Evolutionary conservation across 1,284 basidiomycete species (phyloP), one percentile per base, ranked within the genome.

Genomic region (Psilocybe mexicana): DNA sequence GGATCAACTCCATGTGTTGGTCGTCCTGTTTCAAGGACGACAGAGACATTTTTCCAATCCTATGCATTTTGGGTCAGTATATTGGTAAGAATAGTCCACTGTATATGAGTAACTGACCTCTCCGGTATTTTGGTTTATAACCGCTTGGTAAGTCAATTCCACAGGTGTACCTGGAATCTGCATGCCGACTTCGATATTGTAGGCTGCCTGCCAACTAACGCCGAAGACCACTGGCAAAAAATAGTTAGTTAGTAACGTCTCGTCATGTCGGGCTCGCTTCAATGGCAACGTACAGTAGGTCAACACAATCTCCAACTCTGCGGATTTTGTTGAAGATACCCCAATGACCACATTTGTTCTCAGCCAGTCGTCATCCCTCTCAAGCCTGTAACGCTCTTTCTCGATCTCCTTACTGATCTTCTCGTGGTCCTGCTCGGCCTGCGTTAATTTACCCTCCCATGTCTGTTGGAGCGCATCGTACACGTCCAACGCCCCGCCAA

Each of bases 111-210:
- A 14, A 50, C 44, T 45, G 11, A 66, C 76, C 68, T 79, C 76
- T 14, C 74, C 76, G 0, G 75, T 77, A 33, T 54, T 61, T 51
- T 77, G 76, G 0, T 52, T 64, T 30, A 77, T 76, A 4, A 62
- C 60, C 0, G 73, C 74, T 59, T 78, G 78, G 60, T 78, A 78
- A 1, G 70, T 63, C 6, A 78, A 57, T 0, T 61, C 67, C 1
- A 76, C 69, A 0, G 71, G 70, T 18, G 68, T 66, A 11, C 72
- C 69, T 42, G 69, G 65, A 6, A 63, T 53, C 2, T 70, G 63
- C 61, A 70, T 74, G 45, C 74, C 65, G 33, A 76, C 76, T 11
- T 75, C 69, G 23, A 77, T 67, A 59, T 78, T 76, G 53, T 78
- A 78, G 18, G 63, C 63, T 2, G 75, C 69, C 6, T 57, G 61